Conservation (phyloP, 2,329 filamentous ascomycete species). For the Exophiala sp. region DNA sequence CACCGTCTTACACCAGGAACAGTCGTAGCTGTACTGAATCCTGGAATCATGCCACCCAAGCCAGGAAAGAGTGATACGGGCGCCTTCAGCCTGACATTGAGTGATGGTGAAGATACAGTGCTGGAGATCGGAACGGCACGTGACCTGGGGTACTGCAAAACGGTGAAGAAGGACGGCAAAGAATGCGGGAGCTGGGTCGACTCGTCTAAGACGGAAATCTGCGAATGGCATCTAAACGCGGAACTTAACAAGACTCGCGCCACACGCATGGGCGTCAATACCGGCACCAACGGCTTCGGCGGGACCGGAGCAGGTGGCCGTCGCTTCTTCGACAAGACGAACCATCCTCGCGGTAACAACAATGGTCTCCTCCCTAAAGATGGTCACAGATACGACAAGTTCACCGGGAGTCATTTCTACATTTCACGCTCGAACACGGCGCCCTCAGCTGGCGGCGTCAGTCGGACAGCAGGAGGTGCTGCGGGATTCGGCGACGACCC, state of each 20-base stretch:
- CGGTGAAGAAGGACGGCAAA: constrained; percentile 75
- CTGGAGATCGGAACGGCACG: constrained; percentile 80
- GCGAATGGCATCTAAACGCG: constrained; percentile 85
- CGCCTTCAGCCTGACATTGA: constrained; percentile 77
- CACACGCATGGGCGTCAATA: constrained; percentile 72
- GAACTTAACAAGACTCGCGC: constrained; percentile 66
- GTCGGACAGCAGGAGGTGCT: not conserved
- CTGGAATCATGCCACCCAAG: constrained; percentile 80
- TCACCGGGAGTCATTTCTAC: constrained; percentile 42
- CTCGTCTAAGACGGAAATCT: constrained; percentile 77
- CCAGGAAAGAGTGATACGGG: constrained; percentile 69
- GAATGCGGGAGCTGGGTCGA: constrained; percentile 82
- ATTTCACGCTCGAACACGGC: constrained; percentile 32
- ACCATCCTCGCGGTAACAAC: constrained; percentile 33
- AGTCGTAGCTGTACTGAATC: constrained; percentile 85
- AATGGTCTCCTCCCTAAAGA: constrained; percentile 19
- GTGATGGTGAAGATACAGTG: constrained; percentile 79
- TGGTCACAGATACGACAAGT: constrained; percentile 35
- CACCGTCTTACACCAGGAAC: constrained; percentile 94
- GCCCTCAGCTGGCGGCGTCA: not conserved
- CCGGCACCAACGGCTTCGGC: constrained; percentile 51
- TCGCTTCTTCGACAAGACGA: constrained; percentile 33
- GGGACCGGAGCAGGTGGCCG: constrained; percentile 34
- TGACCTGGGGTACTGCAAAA: constrained; percentile 84
- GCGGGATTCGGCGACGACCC: constrained; percentile 32